These are phyloP conservation scores for Chalciporus pseudorubinellus DNA, from an alignment of 768 basidiomycete genomes.

Conservation along the genomic window DNA sequence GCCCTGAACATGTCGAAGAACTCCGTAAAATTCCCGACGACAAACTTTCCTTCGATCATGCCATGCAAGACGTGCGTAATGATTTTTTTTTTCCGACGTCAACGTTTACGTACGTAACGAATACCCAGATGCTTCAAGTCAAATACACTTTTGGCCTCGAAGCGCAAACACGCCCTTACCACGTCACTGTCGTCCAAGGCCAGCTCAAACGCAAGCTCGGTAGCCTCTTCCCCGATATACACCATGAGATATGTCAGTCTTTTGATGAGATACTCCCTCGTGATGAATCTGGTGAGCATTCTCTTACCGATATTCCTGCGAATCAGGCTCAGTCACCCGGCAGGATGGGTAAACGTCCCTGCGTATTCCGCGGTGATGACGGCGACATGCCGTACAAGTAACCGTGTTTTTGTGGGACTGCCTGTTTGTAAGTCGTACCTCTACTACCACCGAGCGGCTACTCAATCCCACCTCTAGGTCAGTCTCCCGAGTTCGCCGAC, in stretches of 20 bases:
- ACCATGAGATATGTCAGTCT: constrained; percentile 33
- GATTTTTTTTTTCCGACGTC: constrained; percentile 3
- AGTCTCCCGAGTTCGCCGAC: constrained; percentile 35
- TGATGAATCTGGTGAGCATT: constrained; percentile 17
- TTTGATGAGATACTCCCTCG: constrained; percentile 31
- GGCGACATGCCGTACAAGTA: constrained; percentile 37
- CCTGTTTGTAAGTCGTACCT: constrained; percentile 33
- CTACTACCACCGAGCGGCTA: constrained; percentile 1
- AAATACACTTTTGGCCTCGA: constrained; percentile 37
- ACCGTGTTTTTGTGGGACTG: constrained; percentile 41
- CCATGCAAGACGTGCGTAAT: constrained; percentile 38
- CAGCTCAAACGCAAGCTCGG: constrained; percentile 36
- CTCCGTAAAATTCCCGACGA: constrained; percentile 48
- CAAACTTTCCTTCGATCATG: constrained; percentile 42
- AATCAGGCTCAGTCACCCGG: constrained; percentile 6
- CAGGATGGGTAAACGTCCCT: constrained; percentile 33
- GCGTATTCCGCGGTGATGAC: constrained; percentile 29
- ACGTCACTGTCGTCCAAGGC: constrained; percentile 31
- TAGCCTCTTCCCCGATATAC: constrained; percentile 31
- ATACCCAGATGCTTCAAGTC: constrained; percentile 34
- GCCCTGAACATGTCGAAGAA: constrained; percentile 46
- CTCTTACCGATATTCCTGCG: constrained; percentile 3
- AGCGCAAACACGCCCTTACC: constrained; percentile 35
- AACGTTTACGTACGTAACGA: constrained; percentile 17
- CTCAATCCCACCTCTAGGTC: constrained; percentile 27